Evolutionary conservation across 139 green algal genomes (phyloP), one percentile per base, ranked within the genome.

Genomic region (Chlorella sp.): DNA sequence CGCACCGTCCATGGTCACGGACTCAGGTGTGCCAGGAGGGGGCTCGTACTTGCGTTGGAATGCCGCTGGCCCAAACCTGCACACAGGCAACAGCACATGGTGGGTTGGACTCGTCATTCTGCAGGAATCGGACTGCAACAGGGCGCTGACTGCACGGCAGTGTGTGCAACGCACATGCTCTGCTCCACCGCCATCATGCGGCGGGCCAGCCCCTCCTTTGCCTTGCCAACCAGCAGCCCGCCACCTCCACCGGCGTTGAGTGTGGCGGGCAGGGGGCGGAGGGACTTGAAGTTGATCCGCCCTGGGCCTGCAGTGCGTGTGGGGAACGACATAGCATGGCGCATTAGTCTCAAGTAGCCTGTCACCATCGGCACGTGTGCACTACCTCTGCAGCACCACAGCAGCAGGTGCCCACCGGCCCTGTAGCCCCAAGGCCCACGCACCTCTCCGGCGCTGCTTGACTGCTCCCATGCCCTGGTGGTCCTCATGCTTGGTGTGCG

Each of bases 131-230:
- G 27, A 64, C 24, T 30, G 24, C 55, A 6, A 10, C 55, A 31
- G 26, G 14, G 14, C 6, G 55, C 55, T 64, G 23, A 64, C 20
- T 32, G 55, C 6, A 32, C 4, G 55, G 4, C 55, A 31, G 55
- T 30, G 6, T 36, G 31, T 24, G 27, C n/a, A 14, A 35, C 67
- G 36, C 29, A 72, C 67, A 34, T 42, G 67, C 42, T 62, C 14
- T 63, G 42, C 36, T 61, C 49, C n/a, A 49, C 67, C 5, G 67
- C 67, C 27, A 72, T 22, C 49, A 72, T 29, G 14, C 67, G 42
- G 26, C 49, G 67, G n/a, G 42, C 49, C 27, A 63, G 67, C n/a
- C 67, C 67, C 29, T 65, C 49, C 6, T 31, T 63, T 22, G 29
- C 42, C 3, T 62, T 62, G 42, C 34, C 49, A 5, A 72, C 14